Conservation (phyloP, 176 grass and related monocot species). For the Oryza meyeriana region DNA sequence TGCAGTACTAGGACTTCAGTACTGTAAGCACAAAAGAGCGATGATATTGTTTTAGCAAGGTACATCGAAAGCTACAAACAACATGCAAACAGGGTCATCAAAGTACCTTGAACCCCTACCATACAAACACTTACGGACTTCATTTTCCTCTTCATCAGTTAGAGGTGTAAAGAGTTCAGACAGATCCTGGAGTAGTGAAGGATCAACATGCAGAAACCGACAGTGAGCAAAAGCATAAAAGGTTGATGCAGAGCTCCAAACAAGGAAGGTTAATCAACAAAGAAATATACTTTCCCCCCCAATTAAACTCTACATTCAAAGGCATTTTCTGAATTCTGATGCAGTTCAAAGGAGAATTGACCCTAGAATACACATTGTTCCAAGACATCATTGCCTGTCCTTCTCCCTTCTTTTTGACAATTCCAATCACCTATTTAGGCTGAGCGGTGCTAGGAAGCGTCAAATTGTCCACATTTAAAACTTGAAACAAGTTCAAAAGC, state of each 20-base stretch:
- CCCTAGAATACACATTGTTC: neutral
- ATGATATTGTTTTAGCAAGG: neutral
- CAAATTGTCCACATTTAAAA: neutral
- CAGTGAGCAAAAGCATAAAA: constrained; percentile 16
- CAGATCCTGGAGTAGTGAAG: constrained; percentile 54
- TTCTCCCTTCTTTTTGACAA: neutral
- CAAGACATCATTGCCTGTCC: neutral
- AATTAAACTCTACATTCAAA: neutral
- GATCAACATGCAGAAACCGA: constrained; percentile 10
- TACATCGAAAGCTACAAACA: neutral
- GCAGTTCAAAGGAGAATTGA: neutral
- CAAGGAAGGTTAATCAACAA: constrained; percentile 3
- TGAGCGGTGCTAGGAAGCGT: neutral
- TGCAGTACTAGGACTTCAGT: constrained; percentile 55
- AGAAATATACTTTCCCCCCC: neutral
- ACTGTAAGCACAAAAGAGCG: constrained; percentile 22
- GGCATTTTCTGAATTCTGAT: neutral
- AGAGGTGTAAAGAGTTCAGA: constrained; percentile 54
- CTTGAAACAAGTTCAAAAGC: neutral
- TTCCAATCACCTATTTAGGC: neutral
- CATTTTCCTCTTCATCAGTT: constrained; percentile 57
- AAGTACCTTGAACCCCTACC: constrained; percentile 47
- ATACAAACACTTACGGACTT: constrained; percentile 39
- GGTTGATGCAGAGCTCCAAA: neutral
- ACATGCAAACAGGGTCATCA: neutral